Evolutionary conservation across 1,284 basidiomycete genomes (phyloP).

Genomic region (Fereydounia khargensis): DNA sequence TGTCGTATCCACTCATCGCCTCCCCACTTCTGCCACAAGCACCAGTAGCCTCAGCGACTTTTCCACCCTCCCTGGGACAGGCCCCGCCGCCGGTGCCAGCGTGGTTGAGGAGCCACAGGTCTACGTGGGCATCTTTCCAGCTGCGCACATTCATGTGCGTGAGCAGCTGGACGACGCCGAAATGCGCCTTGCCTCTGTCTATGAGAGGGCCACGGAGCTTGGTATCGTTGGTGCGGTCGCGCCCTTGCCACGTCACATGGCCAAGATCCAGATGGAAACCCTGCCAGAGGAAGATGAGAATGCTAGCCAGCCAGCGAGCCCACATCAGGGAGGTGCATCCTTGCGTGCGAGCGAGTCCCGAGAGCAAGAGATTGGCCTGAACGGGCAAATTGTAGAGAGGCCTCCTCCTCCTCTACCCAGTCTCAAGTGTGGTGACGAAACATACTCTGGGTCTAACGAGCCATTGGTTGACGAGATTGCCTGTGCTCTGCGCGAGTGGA

Average conservation of each 20-base stretch:
- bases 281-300: constrained; percentile 36
- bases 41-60: constrained; percentile 58
- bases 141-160: constrained; percentile 81
- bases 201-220: constrained; percentile 36
- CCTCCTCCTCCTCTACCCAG: constrained; percentile 86
- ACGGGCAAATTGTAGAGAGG: constrained; percentile 27
- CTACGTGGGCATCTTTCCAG: constrained; percentile 92
- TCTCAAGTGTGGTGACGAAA: constrained; percentile 64
- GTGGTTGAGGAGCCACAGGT: constrained; percentile 67
- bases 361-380: constrained; percentile 16
- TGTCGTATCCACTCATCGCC: constrained; percentile 67
- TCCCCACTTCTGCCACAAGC: constrained; percentile 29
- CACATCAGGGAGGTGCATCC: constrained; percentile 11
- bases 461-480: constrained; percentile 97
- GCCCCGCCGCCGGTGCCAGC: constrained; percentile 5
- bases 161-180: constrained; percentile 87
- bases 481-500: constrained; percentile 92
- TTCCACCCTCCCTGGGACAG: constrained; percentile 27
- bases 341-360: neutral
- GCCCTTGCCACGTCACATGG: constrained; percentile 13
- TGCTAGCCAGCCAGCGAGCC: constrained; percentile 24
- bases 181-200: constrained; percentile 73
- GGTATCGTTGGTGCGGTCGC: constrained; percentile 37
- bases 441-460: constrained; percentile 61
- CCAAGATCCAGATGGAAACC: constrained; percentile 28